A percentile compares a stretch with the other conserved stretches of the same genome.
Conservation (phyloP, 768 basidiomycete genomes). For the Mycena haematopus region DNA sequence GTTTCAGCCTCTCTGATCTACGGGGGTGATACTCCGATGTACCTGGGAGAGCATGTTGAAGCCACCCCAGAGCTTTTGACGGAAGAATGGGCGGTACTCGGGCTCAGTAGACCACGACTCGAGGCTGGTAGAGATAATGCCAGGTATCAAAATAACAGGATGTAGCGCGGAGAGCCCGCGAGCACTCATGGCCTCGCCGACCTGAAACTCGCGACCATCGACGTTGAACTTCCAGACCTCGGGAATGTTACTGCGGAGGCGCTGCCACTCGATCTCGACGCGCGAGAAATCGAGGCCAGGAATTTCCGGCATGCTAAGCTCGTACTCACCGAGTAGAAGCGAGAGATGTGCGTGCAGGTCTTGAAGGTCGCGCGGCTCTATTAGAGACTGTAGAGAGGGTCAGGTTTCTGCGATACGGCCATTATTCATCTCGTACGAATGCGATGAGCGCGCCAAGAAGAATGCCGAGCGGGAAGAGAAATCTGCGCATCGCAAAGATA, state of each 20-base stretch:
- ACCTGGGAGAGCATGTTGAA: slow-evolving; percentile 85
- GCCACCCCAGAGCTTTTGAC: slow-evolving; percentile 85
- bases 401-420: too few relatives aligned
- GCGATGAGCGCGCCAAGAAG: slow-evolving; percentile 67
- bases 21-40: slow-evolving; percentile 77
- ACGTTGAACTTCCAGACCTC: slow-evolving; percentile 84
- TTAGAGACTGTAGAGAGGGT: slow-evolving; percentile 42
- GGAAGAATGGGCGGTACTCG: slow-evolving; percentile 87
- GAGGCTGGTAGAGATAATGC: slow-evolving; percentile 87
- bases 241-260: slow-evolving; percentile 70
- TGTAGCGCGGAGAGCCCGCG: slow-evolving; percentile 72
- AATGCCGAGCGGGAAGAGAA: slow-evolving; percentile 78
- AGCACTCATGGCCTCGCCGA: slow-evolving; percentile 70
- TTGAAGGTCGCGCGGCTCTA: slow-evolving; percentile 70
- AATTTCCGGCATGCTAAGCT: slow-evolving; percentile 66
- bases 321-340: slow-evolving; percentile 73
- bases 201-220: slow-evolving; percentile 82
- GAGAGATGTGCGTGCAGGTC: slow-evolving; percentile 73
- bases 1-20: too few relatives aligned
- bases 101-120: slow-evolving; percentile 94
- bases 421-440: slow-evolving; percentile 38
- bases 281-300: slow-evolving; percentile 72
- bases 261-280: slow-evolving; percentile 74
- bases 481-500: slow-evolving; percentile 49
- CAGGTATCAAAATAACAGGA: slow-evolving; percentile 88